Evolutionary conservation across 1,139 yeast genomes (phyloP).

Genomic region (Diutina catenulata): DNA sequence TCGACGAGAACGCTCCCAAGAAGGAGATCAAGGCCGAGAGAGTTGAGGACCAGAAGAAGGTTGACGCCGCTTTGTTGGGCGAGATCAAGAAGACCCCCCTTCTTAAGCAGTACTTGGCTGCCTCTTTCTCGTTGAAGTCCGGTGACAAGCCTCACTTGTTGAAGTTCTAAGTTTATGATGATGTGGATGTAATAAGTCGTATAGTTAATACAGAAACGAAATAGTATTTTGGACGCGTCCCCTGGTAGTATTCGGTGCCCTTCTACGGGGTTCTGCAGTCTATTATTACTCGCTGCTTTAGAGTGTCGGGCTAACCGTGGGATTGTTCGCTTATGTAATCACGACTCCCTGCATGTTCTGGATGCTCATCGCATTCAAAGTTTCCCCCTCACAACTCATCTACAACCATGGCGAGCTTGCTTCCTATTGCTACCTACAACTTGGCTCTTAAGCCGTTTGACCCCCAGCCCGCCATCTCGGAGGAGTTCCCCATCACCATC

Average conservation of each 20-base stretch:
- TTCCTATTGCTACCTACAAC: conserved; percentile 80
- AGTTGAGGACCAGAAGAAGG: conserved; percentile 94
- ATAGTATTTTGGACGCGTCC: too few relatives aligned
- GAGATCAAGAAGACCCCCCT: conserved; percentile 97
- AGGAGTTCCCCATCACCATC: conserved; percentile 78
- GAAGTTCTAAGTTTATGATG: conserved; percentile 67
- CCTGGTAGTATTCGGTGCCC: too few relatives aligned
- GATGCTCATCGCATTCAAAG: conserved; percentile 9
- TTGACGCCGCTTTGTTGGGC: conserved; percentile 87
- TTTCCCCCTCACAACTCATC: neutral
- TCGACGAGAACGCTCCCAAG: conserved; percentile 80
- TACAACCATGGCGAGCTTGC: conserved; percentile 43
- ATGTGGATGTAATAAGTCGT: too few relatives aligned
- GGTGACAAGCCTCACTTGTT: conserved; percentile 99
- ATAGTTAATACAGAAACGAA: conserved; percentile 7
- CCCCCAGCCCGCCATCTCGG: conserved; percentile 79
- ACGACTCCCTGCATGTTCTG: neutral
- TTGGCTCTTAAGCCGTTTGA: conserved; percentile 75
- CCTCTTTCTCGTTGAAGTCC: conserved; percentile 94
- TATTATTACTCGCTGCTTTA: neutral
- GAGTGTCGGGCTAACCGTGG: neutral
- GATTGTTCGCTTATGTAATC: neutral
- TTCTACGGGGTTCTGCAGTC: too few relatives aligned
- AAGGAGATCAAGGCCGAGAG: conserved; percentile 89
- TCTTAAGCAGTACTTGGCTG: conserved; percentile 93